phyloP scores from a whole-genome alignment of 2,329 filamentous ascomycete species.

The Penicillium freii region DNA sequence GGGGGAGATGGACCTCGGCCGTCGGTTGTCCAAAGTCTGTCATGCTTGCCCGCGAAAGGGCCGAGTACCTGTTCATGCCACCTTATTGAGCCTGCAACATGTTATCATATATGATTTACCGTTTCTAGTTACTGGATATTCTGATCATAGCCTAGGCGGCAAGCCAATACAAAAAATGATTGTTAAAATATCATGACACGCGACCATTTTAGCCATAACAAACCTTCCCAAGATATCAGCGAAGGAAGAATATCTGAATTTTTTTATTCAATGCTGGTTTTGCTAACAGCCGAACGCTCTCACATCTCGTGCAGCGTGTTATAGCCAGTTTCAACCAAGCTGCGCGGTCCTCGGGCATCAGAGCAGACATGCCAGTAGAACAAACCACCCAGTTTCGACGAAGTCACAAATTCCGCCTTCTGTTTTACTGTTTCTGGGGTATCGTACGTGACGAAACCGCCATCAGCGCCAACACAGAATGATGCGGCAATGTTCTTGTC shows the following conservation, averaged over 20 bases:
- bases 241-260: neutral
- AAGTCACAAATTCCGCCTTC: constrained; percentile 71
- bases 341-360: constrained; percentile 59
- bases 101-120: neutral
- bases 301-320: constrained; percentile 51
- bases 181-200: neutral
- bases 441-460: constrained; percentile 77
- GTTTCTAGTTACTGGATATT: neutral
- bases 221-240: neutral
- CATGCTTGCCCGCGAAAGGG: constrained; percentile 2
- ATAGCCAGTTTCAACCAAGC: constrained; percentile 61
- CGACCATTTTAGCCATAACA: neutral
- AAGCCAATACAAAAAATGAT: neutral
- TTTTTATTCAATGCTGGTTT: neutral
- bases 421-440: constrained; percentile 71
- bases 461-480: constrained; percentile 67
- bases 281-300: neutral
- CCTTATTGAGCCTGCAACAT: neutral
- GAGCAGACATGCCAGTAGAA: constrained; percentile 81
- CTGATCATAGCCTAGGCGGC: neutral
- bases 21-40: constrained; percentile 8
- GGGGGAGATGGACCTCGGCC: constrained; percentile 17
- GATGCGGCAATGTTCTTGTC: constrained; percentile 68
- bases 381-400: constrained; percentile 69
- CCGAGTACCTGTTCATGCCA: neutral